A percentile compares a stretch with the other conserved stretches of the same genome.
Evolutionary conservation across 2,329 filamentous ascomycete species (phyloP).

Genomic region (Pseudocercospora cruenta): DNA sequence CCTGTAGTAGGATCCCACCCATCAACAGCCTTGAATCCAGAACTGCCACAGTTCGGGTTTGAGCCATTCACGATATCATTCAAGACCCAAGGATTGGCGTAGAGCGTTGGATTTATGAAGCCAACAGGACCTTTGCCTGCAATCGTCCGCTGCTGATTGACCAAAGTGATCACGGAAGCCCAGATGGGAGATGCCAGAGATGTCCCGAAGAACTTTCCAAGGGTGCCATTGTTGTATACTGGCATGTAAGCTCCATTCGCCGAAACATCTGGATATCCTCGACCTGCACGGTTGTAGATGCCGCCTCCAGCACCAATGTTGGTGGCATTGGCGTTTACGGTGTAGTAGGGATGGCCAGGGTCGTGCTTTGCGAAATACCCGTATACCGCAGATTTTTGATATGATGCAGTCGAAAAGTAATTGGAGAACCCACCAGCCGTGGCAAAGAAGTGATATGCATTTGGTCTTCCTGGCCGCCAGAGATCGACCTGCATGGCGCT

Average conservation of each 20-base stretch:
- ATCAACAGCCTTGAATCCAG: slow-evolving; percentile 16
- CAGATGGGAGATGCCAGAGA: slow-evolving; percentile 34
- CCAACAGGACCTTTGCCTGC: slow-evolving; percentile 34
- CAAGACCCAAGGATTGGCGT: slow-evolving; percentile 22
- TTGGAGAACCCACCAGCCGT: slow-evolving; percentile 45
- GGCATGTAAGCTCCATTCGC: slow-evolving; percentile 47
- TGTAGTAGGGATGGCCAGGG: slow-evolving; percentile 29
- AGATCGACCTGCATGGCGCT: slow-evolving; percentile 33
- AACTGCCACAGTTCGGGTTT: slow-evolving; percentile 37
- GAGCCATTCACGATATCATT: slow-evolving; percentile 24
- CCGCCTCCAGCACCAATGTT: slow-evolving; percentile 27
- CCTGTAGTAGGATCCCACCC: slow-evolving; percentile 36
- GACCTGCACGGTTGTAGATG: slow-evolving; percentile 35
- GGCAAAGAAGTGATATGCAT: slow-evolving; percentile 17
- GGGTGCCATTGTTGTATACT: background rate
- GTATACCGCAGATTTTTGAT: slow-evolving; percentile 37
- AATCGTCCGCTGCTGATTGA: slow-evolving; percentile 33
- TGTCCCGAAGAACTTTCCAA: slow-evolving; percentile 31
- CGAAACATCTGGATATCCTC: slow-evolving; percentile 42
- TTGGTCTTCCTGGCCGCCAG: slow-evolving; percentile 30
- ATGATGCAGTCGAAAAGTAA: slow-evolving; percentile 37
- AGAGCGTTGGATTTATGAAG: slow-evolving; percentile 40
- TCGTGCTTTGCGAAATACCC: slow-evolving; percentile 37
- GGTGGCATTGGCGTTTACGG: slow-evolving; percentile 22
- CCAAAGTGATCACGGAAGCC: slow-evolving; percentile 33